These are phyloP conservation scores for Cystofilobasidium ferigula DNA, from an alignment of 768 basidiomycete species.

Conservation along the genomic window DNA sequence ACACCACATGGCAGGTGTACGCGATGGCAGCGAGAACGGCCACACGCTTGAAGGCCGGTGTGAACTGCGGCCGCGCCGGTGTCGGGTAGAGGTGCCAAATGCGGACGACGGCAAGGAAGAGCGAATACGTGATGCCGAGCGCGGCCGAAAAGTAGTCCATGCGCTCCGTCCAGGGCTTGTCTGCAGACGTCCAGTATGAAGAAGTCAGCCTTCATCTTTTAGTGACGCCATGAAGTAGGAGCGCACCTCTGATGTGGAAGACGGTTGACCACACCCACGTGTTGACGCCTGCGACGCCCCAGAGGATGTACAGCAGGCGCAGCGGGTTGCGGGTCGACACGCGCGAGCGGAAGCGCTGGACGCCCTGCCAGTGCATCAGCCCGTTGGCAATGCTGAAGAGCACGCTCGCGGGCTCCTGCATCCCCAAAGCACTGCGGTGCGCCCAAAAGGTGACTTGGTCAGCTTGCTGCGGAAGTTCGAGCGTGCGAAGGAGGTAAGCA, in stretches of 20 bases:
- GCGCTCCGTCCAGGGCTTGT: constrained; percentile 71
- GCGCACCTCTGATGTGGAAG: constrained; percentile 82
- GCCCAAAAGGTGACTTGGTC: background rate
- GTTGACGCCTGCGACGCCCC: constrained; percentile 64
- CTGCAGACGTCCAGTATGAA: constrained; percentile 40
- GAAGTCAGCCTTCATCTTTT: background rate
- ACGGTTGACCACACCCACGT: constrained; percentile 86
- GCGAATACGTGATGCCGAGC: constrained; percentile 63
- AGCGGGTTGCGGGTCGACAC: constrained; percentile 32
- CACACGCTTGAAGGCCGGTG: constrained; percentile 15
- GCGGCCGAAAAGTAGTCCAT: constrained; percentile 94
- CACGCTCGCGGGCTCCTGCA: constrained; percentile 91
- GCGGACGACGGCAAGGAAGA: constrained; percentile 68
- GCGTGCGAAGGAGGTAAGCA: background rate
- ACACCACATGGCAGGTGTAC: constrained; percentile 39
- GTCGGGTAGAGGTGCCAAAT: constrained; percentile 60
- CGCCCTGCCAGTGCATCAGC: constrained; percentile 58
- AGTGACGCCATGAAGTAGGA: background rate
- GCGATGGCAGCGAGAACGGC: constrained; percentile 36
- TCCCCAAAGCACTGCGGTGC: constrained; percentile 42
- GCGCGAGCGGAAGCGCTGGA: constrained; percentile 32
- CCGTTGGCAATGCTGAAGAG: constrained; percentile 80
- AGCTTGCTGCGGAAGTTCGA: background rate
- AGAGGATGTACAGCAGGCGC: constrained; percentile 45
- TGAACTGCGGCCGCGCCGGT: constrained; percentile 3